These are phyloP conservation scores for Aspergillus panamensis DNA, from an alignment of 495 filamentous ascomycete species.

Conservation along the genomic window DNA sequence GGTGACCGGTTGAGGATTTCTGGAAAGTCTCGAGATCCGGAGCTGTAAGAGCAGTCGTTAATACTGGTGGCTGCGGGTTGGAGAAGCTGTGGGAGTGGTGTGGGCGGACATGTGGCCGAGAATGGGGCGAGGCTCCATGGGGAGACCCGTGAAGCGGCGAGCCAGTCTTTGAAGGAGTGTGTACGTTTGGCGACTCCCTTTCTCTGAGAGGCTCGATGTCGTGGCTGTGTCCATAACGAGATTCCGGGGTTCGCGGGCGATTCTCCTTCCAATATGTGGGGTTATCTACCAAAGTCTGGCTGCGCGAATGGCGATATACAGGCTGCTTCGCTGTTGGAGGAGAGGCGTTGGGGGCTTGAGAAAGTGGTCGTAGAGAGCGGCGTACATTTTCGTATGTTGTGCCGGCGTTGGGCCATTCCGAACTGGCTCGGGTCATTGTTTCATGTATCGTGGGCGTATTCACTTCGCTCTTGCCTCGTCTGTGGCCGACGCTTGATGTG, in stretches of 20 bases:
- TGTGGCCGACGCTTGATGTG: slow-evolving; percentile 54
- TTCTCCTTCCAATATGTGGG: slow-evolving; percentile 35
- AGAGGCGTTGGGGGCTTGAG: slow-evolving; percentile 59
- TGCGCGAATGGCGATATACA: slow-evolving; percentile 39
- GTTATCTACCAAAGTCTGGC: slow-evolving; percentile 41
- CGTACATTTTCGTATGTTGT: slow-evolving; percentile 67
- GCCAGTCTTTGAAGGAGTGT: slow-evolving; percentile 31
- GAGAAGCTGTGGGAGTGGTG: slow-evolving; percentile 39
- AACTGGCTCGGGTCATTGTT: slow-evolving; percentile 29
- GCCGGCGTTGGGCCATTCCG: slow-evolving; percentile 43
- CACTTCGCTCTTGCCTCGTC: slow-evolving; percentile 73
- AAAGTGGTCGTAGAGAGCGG: slow-evolving; percentile 72
- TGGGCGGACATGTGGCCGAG: slow-evolving; percentile 40
- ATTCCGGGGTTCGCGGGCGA: slow-evolving; percentile 35
- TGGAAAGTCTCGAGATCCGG: slow-evolving; percentile 76
- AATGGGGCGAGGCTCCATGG: slow-evolving; percentile 30
- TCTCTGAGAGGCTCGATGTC: slow-evolving; percentile 33
- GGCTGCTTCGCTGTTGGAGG: slow-evolving; percentile 31
- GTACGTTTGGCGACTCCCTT: slow-evolving; percentile 24
- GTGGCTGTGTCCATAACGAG: slow-evolving; percentile 26
- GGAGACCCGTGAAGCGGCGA: slow-evolving; percentile 35
- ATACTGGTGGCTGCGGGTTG: slow-evolving; percentile 39
- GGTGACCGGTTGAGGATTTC: slow-evolving; percentile 80
- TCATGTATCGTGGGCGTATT: slow-evolving; percentile 41
- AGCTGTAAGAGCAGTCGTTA: slow-evolving; percentile 50